Conservation (phyloP, 2,329 filamentous ascomycete genomes). For the Mycosphaerella arachidis region DNA sequence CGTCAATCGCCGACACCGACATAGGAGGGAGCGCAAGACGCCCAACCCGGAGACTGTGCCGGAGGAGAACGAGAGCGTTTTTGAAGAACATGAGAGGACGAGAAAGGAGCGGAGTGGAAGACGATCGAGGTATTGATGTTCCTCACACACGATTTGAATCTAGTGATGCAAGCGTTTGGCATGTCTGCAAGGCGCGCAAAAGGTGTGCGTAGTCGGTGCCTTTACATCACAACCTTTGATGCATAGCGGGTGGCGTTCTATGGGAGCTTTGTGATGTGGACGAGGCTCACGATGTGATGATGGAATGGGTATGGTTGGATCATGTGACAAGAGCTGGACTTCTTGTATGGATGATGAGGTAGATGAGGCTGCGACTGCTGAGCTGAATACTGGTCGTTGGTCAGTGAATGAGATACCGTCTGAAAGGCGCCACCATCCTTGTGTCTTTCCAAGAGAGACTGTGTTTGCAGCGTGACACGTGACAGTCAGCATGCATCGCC, state of each 20-base stretch:
- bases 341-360: background rate
- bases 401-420: background rate
- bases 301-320: background rate
- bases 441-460: background rate
- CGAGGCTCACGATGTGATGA: constrained; percentile 1
- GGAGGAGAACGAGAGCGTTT: constrained; percentile 56
- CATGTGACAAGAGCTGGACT: background rate
- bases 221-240: background rate
- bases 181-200: constrained; percentile 1
- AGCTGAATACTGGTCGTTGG: too few relatives aligned
- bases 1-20: constrained; percentile 60
- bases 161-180: background rate
- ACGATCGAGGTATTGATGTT: constrained; percentile 11
- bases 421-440: background rate
- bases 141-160: background rate
- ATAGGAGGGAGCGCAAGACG: constrained; percentile 60
- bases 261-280: background rate
- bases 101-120: constrained; percentile 7
- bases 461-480: background rate
- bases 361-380: background rate
- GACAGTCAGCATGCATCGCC: background rate
- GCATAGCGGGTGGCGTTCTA: constrained; percentile 11
- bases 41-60: constrained; percentile 69
- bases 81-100: constrained; percentile 24
- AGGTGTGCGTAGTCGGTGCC: background rate